Base-by-base conservation (phyloP, 2,329 filamentous ascomycete genomes). In the Diaporthe helianthi region DNA sequence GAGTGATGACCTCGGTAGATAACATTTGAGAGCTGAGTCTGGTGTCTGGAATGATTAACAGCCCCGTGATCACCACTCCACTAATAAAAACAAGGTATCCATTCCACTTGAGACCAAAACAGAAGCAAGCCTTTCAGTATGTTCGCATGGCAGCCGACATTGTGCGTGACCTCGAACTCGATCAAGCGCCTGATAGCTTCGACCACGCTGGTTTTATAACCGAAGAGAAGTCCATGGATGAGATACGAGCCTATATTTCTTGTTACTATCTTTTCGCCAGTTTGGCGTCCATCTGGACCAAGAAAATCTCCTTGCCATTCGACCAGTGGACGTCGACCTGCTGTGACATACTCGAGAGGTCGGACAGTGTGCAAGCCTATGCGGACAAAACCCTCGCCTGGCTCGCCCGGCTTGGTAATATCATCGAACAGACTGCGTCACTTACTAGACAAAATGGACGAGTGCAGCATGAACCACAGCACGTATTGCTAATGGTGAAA, bases 61-160 rank as follows among this genome's bases (percentile, higher is more conserved):
- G 24, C 19, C 5, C 13, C 8, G 10, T 33, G n/a, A 13, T 26
- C 36, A 24, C n/a, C 13, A 1, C 9, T 19, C 12, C n/a, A 36
- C 60, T 68, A 22, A 63, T 24, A 7, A 9, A 15, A 0, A 22
- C 19, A 26, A 87, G 85, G 85, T 87, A 87, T 61, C 86, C 85
- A 0, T 86, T 85, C 46, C 85, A 87, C 69, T 77, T 87, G 17
- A 78, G 85, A 0, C 85, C 85, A 2, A 86, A 80, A 69, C 85
- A 82, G 71, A 84, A 78, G 70, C 84, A 86, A 47, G 77, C 81
- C 0, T 77, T 80, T 6, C 85, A 87, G 67, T 87, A 87, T 72
- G 73, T 85, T 6, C 80, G 83, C 29, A 87, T 87, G 84, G 81
- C 81, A 0, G 79, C 80, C 19, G 86, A 87, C 67, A 79, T 87